phyloP scores from a whole-genome alignment of 352 stramenopile genomes.

The Pseudoperonospora humuli region DNA sequence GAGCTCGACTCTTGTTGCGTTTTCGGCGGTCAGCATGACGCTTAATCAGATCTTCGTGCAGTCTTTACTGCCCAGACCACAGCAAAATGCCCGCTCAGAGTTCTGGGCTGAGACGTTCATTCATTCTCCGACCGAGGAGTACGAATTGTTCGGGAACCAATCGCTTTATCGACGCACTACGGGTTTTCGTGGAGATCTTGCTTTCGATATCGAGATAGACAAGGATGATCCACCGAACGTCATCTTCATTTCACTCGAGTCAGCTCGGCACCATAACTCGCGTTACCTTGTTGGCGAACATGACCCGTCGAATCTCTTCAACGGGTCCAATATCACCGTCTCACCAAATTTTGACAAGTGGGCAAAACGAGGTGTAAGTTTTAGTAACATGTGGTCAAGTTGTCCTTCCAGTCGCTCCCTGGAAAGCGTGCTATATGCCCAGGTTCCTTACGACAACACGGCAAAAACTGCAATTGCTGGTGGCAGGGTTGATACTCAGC shows the following conservation, averaged over 20 bases:
- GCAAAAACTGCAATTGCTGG: conserved; percentile 17
- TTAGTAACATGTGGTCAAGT: conserved; percentile 45
- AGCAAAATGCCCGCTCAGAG: neutral
- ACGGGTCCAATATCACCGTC: conserved; percentile 13
- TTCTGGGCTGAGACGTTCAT: neutral
- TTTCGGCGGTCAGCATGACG: neutral
- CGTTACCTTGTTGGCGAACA: conserved; percentile 32
- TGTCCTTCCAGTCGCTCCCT: conserved; percentile 37
- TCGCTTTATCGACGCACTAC: conserved; percentile 9
- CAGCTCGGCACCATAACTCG: conserved; percentile 40
- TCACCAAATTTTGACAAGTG: conserved; percentile 37
- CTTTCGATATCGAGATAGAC: conserved; percentile 26
- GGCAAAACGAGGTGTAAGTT: conserved; percentile 31
- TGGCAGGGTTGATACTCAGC: conserved; percentile 11
- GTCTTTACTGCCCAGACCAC: neutral
- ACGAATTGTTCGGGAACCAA: too few species aligned
- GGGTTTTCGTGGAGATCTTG: conserved; percentile 1
- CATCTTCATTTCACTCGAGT: conserved; percentile 35
- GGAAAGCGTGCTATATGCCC: conserved; percentile 35
- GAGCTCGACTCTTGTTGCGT: neutral
- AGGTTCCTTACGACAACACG: conserved; percentile 32
- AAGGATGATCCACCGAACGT: conserved; percentile 30
- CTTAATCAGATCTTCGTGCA: neutral
- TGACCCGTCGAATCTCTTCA: conserved; percentile 23
- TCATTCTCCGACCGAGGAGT: too few species aligned